Evolutionary conservation across 139 green algal genomes (phyloP), one percentile per base, ranked within the genome.

Genomic region (Chlorella vulgaris): DNA sequence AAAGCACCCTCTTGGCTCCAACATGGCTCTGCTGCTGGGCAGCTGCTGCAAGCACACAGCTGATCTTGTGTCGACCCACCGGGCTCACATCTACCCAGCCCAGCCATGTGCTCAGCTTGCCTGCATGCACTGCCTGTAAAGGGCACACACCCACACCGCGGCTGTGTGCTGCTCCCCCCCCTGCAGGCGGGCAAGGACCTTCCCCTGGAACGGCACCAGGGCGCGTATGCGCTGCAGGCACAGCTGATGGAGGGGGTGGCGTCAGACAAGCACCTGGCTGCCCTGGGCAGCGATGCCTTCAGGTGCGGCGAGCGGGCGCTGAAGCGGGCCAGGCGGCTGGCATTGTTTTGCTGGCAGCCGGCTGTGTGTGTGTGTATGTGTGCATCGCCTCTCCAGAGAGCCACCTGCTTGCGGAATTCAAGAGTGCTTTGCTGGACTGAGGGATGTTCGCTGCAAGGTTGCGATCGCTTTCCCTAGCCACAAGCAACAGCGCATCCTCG

Each of bases 251-350:
- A 86, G 19, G 82, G 47, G 7, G 84, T 96, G 18, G 60, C 38
- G 2, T 39, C n/a, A 0, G 88, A 94, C 58, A 33, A 38, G 1
- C 43, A 84, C 7, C 80, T 94, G 21, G 55, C 76, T 1, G 24
- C 28, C 19, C 80, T 97, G 65, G 93, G 91, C 2, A 73, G 75
- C 5, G 88, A 92, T n/a, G 95, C 94, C 1, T 99, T 98, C 89
- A 86, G 92, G 75, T 81, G 75, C 2, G 75, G 19, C 24, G 0
- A 28, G 38, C 7, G 68, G 2, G 40, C 15, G 40, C 31, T 35
- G 39, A 7, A n/a, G n/a, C n/a, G n/a, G n/a, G n/a, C n/a, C n/a
- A n/a, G n/a, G 47, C 47, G 47, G 13, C 15, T 15, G 47, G 47
- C 47, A 15, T 55, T 55, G 47, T 15, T 15, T 55, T 55, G 47